Percentiles rank a stretch among this genome's conserved stretches.
These are phyloP conservation scores for Termitomyces sp. DNA, from an alignment of 768 basidiomycete genomes.

Conservation along the genomic window DNA sequence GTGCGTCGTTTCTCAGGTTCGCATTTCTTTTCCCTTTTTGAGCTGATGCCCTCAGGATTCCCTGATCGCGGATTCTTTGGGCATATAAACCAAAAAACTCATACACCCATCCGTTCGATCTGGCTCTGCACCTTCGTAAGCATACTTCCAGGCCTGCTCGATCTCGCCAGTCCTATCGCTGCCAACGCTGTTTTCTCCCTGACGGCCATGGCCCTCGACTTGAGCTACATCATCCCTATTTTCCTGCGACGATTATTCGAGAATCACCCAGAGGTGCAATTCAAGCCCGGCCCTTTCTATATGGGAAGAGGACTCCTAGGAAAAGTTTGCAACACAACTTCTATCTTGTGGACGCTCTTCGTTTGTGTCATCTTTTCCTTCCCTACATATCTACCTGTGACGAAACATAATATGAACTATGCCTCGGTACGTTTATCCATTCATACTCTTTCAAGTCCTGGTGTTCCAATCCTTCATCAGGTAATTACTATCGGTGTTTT, in stretches of 20 bases:
- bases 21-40: background rate
- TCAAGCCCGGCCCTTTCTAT: conserved; percentile 85
- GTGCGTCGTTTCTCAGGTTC: conserved; percentile 22
- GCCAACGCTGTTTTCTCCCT: conserved; percentile 80
- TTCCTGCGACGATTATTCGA: conserved; percentile 62
- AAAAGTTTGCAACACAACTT: conserved; percentile 53
- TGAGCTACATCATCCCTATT: conserved; percentile 82
- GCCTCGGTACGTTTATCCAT: conserved; percentile 47
- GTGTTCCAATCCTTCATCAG: conserved; percentile 8
- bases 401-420: conserved; percentile 73
- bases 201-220: conserved; percentile 71
- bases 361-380: conserved; percentile 68
- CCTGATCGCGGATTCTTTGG: conserved; percentile 80
- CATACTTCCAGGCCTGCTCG: conserved; percentile 67
- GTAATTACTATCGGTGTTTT: conserved; percentile 50
- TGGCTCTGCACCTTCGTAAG: conserved; percentile 65
- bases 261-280: conserved; percentile 76
- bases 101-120: conserved; percentile 74
- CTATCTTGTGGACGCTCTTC: conserved; percentile 66
- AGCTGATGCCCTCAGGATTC: conserved; percentile 34
- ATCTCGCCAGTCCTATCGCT: conserved; percentile 71
- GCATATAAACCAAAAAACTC: conserved; percentile 51
- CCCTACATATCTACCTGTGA: conserved; percentile 66
- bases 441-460: background rate
- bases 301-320: conserved; percentile 69